A percentile compares a stretch with the other conserved stretches of the same genome.
phyloP scores from a whole-genome alignment of 805 yeast species.

The Starmerella apis region DNA sequence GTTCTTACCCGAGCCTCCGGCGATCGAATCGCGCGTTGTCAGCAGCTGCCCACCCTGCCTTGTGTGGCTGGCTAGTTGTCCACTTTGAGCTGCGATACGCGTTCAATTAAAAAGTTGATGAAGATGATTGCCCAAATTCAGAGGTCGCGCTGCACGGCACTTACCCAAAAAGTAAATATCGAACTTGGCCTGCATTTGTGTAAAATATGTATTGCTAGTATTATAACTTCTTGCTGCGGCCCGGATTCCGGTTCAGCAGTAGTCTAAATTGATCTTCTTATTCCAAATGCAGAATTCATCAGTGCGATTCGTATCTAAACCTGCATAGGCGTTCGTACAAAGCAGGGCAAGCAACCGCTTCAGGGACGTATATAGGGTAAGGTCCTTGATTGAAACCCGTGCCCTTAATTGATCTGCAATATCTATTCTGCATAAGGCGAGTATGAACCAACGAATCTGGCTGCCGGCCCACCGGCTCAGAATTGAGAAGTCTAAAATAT shows the following conservation, averaged over 20 bases:
- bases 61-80: constrained; percentile 1
- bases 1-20: too few species aligned
- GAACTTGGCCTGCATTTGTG: neutral
- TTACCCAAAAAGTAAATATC: too few species aligned
- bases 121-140: neutral
- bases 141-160: neutral
- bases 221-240: too few species aligned
- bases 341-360: constrained; percentile 4
- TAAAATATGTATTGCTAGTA: neutral
- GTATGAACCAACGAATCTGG: neutral
- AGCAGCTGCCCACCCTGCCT: too few species aligned
- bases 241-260: neutral
- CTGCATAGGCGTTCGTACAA: neutral
- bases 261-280: neutral
- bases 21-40: too few species aligned
- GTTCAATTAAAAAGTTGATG: neutral
- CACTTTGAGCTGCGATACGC: constrained; percentile 1
- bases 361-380: constrained; percentile 1
- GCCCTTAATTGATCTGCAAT: constrained; percentile 7
- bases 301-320: neutral
- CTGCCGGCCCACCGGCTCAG: neutral
- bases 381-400: neutral
- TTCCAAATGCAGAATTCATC: neutral
- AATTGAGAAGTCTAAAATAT: too few species aligned
- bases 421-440: neutral